Conservation (phyloP, 1,139 yeast species). For the Blastobotrys raffinosifermentans region DNA sequence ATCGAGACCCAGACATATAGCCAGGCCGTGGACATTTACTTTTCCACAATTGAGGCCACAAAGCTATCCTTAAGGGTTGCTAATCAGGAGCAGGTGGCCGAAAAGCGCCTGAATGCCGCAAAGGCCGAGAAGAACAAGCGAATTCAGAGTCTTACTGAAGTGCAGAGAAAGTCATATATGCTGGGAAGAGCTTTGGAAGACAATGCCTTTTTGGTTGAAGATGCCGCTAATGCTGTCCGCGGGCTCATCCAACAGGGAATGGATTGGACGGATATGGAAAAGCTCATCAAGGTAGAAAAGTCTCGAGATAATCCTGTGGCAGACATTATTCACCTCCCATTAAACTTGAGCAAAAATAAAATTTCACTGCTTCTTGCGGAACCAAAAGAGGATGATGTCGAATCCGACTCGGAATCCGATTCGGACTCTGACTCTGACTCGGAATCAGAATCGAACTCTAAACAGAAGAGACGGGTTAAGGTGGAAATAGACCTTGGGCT, state of each 20-base stretch:
- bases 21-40: constrained; percentile 73
- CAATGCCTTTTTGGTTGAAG: constrained; percentile 65
- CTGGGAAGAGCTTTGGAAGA: constrained; percentile 72
- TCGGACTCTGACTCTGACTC: constrained; percentile 30
- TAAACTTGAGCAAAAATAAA: constrained; percentile 64
- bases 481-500: constrained; percentile 63
- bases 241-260: constrained; percentile 70
- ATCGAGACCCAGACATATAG: constrained; percentile 52
- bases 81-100: constrained; percentile 70
- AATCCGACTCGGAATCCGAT: constrained; percentile 32
- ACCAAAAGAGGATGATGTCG: constrained; percentile 31
- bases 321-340: constrained; percentile 54
- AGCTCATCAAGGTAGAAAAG: constrained; percentile 65
- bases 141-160: constrained; percentile 57
- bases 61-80: constrained; percentile 68
- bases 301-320: constrained; percentile 62
- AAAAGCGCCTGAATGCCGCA: constrained; percentile 68
- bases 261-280: constrained; percentile 93
- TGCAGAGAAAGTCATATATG: constrained; percentile 57
- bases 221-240: constrained; percentile 64
- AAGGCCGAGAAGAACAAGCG: constrained; percentile 66
- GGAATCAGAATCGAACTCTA: constrained; percentile 29
- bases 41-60: constrained; percentile 78
- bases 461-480: constrained; percentile 31
- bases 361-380: constrained; percentile 57